Evolutionary conservation across 768 basidiomycete genomes (phyloP).

Genomic region (Amanita brunnescens): DNA sequence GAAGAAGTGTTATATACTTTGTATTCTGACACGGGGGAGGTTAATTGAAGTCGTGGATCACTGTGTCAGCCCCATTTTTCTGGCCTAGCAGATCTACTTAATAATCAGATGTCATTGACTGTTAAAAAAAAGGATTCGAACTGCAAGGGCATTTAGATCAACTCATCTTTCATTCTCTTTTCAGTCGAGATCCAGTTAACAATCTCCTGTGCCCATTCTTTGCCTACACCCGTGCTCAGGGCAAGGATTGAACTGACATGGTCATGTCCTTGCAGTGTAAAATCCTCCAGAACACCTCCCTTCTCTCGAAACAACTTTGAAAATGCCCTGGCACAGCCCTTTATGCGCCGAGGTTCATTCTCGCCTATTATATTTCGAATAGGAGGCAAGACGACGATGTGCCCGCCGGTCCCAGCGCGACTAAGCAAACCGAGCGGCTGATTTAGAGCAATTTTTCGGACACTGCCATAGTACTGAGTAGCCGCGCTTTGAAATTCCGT

Average conservation of each 20-base stretch:
- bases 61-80: too few relatives aligned
- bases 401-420: conserved; percentile 5
- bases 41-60: too few relatives aligned
- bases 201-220: conserved; percentile 17
- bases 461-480: conserved; percentile 16
- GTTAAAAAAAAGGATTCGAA: background rate
- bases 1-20: too few relatives aligned
- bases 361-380: conserved; percentile 14
- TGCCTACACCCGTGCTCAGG: conserved; percentile 16
- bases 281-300: conserved; percentile 13
- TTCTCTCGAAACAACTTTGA: conserved; percentile 10
- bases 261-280: conserved; percentile 17
- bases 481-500: conserved; percentile 12
- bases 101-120: background rate
- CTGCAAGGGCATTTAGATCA: background rate
- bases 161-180: background rate
- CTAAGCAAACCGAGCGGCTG: conserved; percentile 15
- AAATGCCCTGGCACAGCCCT: conserved; percentile 10
- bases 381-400: conserved; percentile 11
- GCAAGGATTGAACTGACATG: conserved; percentile 19
- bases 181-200: conserved; percentile 12
- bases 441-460: conserved; percentile 8
- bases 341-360: conserved; percentile 17
- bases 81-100: background rate
- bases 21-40: too few relatives aligned